A percentile compares a stretch with the other conserved stretches of the same genome.
Evolutionary conservation across 108 stramenopile genomes (phyloP).

Genomic region (Nannochloropsis salina): DNA sequence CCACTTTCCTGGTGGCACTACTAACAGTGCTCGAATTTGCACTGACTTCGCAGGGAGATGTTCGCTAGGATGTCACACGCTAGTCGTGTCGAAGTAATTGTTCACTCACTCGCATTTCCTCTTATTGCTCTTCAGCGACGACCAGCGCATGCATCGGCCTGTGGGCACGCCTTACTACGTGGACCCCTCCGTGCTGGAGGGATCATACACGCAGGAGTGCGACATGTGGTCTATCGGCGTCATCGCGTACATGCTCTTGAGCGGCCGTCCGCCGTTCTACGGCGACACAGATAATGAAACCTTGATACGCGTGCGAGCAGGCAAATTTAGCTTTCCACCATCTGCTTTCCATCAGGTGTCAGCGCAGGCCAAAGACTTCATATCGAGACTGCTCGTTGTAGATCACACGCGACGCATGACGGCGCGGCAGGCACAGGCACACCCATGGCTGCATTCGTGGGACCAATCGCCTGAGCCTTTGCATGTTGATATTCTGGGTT

Average conservation of each 20-base stretch:
- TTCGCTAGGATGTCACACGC: too few species aligned
- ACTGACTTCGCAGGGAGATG: too few species aligned
- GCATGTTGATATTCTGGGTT: constrained; percentile 21
- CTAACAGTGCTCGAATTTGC: background rate
- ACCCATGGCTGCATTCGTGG: constrained; percentile 46
- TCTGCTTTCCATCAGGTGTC: constrained; percentile 32
- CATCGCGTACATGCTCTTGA: constrained; percentile 83
- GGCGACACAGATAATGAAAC: constrained; percentile 54
- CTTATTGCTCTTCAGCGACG: background rate
- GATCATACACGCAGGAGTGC: constrained; percentile 76
- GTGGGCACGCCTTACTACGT: constrained; percentile 89
- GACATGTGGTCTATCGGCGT: constrained; percentile 95
- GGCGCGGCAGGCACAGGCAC: constrained; percentile 43
- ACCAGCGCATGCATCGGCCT: constrained; percentile 57
- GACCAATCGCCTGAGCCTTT: constrained; percentile 25
- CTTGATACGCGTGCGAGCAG: constrained; percentile 25
- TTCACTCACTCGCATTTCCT: background rate
- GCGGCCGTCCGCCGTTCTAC: constrained; percentile 72
- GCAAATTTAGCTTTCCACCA: constrained; percentile 30
- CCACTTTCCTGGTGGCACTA: constrained; percentile 49
- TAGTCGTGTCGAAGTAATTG: too few species aligned
- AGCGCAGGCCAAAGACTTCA: constrained; percentile 56
- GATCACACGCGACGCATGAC: constrained; percentile 44
- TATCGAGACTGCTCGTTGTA: constrained; percentile 42
- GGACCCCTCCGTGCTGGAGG: constrained; percentile 90